phyloP scores from a whole-genome alignment of 306 rosid genomes.

The Adenanthera pavonina region DNA sequence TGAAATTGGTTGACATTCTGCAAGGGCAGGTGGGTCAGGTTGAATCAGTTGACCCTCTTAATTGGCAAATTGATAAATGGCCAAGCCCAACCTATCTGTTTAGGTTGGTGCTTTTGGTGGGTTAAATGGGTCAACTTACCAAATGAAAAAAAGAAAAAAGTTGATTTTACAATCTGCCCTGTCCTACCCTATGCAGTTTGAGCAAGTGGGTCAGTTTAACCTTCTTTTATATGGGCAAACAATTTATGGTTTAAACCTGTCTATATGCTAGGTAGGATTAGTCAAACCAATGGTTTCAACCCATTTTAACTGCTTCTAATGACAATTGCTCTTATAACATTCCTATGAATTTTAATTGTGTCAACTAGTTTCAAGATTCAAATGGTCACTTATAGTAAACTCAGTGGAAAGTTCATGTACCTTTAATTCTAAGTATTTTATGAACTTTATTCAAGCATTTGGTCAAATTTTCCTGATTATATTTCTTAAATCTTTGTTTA shows the following conservation, averaged over 20 bases:
- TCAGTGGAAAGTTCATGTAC: constrained; percentile 16
- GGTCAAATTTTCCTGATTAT: constrained; percentile 20
- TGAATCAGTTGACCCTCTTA: not conserved
- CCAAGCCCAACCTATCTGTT: not conserved
- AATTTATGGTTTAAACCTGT: constrained; percentile 14
- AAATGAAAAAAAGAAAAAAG: not conserved
- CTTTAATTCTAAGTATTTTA: constrained; percentile 5
- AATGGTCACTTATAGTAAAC: constrained; percentile 29
- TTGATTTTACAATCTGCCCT: not conserved
- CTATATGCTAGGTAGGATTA: constrained; percentile 7
- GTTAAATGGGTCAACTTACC: not conserved
- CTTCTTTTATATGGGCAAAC: not conserved
- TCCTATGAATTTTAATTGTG: constrained; percentile 2
- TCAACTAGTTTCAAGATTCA: constrained; percentile 21
- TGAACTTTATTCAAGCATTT: constrained; percentile 22
- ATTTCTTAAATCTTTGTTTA: constrained; percentile 24
- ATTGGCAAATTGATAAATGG: not conserved
- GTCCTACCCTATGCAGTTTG: not conserved
- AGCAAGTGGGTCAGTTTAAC: constrained; percentile 5
- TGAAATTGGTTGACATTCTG: not conserved
- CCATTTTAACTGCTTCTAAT: constrained; percentile 18
- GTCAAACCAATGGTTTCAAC: constrained; percentile 10
- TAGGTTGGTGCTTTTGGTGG: not conserved
- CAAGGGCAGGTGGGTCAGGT: not conserved
- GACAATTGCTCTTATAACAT: not conserved